These are phyloP conservation scores for Pythium phragmitis DNA, from an alignment of 352 stramenopile genomes.

Conservation along the genomic window DNA sequence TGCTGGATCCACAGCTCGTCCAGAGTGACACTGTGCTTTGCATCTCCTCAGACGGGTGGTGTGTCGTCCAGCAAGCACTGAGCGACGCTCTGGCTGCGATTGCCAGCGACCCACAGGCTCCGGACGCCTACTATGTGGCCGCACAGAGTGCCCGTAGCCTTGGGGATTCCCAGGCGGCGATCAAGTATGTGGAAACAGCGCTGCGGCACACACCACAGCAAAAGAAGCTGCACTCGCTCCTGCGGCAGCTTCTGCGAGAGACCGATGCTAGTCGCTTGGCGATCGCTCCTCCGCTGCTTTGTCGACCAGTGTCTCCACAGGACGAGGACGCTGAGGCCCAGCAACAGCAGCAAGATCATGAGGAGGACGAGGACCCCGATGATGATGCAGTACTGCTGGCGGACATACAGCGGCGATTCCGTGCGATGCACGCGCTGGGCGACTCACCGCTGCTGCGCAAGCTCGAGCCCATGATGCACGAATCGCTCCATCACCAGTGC, in stretches of 20 bases:
- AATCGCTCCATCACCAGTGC: slow-evolving; percentile 55
- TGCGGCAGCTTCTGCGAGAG: slow-evolving; percentile 37
- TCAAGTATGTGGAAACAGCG: slow-evolving; percentile 28
- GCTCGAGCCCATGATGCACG: slow-evolving; percentile 51
- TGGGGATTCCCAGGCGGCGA: slow-evolving; percentile 32
- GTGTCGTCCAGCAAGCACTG: slow-evolving; percentile 43
- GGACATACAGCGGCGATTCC: slow-evolving; percentile 11
- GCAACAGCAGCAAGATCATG: slow-evolving; percentile 15
- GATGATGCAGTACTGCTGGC: neutral
- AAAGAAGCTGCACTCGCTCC: slow-evolving; percentile 31
- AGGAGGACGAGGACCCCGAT: slow-evolving; percentile 1
- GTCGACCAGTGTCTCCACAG: slow-evolving; percentile 12
- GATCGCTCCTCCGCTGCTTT: slow-evolving; percentile 17
- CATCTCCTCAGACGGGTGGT: slow-evolving; percentile 10
- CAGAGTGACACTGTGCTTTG: neutral
- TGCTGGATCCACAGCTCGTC: slow-evolving; percentile 5
- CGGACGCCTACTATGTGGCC: slow-evolving; percentile 33
- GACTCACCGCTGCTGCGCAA: slow-evolving; percentile 34
- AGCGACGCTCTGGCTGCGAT: slow-evolving; percentile 35
- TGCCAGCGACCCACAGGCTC: slow-evolving; percentile 1
- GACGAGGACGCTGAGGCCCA: slow-evolving; percentile 1
- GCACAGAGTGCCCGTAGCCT: slow-evolving; percentile 44
- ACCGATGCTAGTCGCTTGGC: slow-evolving; percentile 7
- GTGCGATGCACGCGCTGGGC: slow-evolving; percentile 29
- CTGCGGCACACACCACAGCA: slow-evolving; percentile 23